Evolutionary conservation across 192 early-diverging fungal genomes (phyloP).

Genomic region (Rhizoclosmatium sp.): DNA sequence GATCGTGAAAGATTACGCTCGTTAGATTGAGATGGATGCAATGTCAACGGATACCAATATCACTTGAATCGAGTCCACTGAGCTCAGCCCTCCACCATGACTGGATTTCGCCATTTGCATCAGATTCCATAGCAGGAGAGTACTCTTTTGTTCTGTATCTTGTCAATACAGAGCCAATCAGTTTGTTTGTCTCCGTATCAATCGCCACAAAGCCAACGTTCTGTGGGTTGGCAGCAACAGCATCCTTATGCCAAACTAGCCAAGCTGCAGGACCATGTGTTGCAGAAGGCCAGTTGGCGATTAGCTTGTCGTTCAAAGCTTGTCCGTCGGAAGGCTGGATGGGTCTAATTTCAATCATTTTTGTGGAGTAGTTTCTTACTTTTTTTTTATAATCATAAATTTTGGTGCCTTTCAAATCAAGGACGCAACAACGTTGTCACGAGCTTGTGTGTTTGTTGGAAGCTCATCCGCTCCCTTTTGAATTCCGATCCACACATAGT

Average conservation of each 20-base stretch:
- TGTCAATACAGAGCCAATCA: not conserved
- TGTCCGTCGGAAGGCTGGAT: no score
- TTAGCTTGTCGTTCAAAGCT: no score
- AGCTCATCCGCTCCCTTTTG: slow-evolving; percentile 46
- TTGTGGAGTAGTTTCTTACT: no score
- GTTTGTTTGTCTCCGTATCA: not conserved
- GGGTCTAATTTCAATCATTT: no score
- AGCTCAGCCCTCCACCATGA: not conserved
- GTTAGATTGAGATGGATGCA: no score
- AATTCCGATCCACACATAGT: slow-evolving; percentile 85
- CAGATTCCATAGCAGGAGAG: not conserved
- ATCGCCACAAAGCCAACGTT: not conserved
- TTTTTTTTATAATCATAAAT: no score
- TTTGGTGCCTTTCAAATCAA: no score
- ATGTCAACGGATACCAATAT: no score
- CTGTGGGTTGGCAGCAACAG: not conserved
- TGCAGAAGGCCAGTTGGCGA: no score
- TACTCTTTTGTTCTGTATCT: not conserved
- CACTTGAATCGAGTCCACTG: not conserved
- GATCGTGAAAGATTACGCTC: not conserved
- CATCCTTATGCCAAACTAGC: not conserved
- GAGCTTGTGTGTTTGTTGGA: no score
- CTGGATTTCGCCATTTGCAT: not conserved
- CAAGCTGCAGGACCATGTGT: not conserved
- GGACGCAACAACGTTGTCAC: no score